phyloP scores from a whole-genome alignment of 2,329 filamentous ascomycete species.

The Emergomyces orientalis region DNA sequence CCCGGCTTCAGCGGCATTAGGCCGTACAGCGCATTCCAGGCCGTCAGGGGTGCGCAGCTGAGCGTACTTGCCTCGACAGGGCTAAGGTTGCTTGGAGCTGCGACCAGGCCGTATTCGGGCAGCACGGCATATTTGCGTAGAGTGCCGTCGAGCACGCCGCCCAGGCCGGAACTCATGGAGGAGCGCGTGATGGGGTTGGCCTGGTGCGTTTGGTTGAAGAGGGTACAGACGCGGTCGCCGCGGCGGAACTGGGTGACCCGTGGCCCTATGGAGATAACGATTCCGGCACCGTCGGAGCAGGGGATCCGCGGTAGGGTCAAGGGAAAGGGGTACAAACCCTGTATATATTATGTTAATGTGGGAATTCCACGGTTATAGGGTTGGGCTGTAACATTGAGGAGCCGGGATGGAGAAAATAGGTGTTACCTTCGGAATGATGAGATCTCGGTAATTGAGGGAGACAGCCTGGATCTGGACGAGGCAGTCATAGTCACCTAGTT shows the following conservation, averaged over 20 bases:
- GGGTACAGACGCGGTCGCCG: slow-evolving; percentile 49
- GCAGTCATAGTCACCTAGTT: slow-evolving; percentile 58
- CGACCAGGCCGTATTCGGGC: slow-evolving; percentile 58
- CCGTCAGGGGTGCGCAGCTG: slow-evolving; percentile 53
- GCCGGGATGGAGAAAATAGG: too few relatives aligned
- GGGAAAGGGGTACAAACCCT: slow-evolving; percentile 40
- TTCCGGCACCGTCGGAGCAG: slow-evolving; percentile 36
- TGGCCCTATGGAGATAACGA: slow-evolving; percentile 44
- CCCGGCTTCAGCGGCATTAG: slow-evolving; percentile 45
- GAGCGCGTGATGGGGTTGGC: slow-evolving; percentile 38
- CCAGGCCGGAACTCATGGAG: slow-evolving; percentile 49
- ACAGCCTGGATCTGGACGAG: slow-evolving; percentile 54
- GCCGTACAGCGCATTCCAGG: slow-evolving; percentile 58
- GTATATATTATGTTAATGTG: background rate
- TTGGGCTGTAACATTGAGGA: too few relatives aligned
- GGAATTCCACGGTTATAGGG: background rate
- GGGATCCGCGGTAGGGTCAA: slow-evolving; percentile 36
- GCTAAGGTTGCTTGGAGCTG: slow-evolving; percentile 48
- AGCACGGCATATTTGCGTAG: slow-evolving; percentile 60
- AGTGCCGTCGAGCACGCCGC: slow-evolving; percentile 58
- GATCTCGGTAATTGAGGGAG: slow-evolving; percentile 43
- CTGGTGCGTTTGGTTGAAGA: slow-evolving; percentile 51
- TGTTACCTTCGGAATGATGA: slow-evolving; percentile 38
- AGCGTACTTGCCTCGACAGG: slow-evolving; percentile 49
- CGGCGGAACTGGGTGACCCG: slow-evolving; percentile 48